These are phyloP conservation scores for Dipodascopsis tothii DNA, from an alignment of 805 yeast species.

Conservation along the genomic window DNA sequence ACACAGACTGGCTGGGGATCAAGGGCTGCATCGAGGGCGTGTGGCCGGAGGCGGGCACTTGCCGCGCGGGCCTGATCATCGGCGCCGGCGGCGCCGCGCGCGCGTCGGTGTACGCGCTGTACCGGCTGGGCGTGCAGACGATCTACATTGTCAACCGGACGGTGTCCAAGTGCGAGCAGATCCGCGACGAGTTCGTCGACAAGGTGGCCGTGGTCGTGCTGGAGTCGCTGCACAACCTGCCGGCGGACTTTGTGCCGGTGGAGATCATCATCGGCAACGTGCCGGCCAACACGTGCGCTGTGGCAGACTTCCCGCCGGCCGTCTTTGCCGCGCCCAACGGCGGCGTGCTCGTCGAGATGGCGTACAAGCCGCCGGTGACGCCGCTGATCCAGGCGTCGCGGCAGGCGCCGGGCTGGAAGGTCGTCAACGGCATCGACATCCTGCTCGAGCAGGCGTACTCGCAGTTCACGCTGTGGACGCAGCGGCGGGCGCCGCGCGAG, in stretches of 20 bases:
- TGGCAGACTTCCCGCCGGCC: conserved; percentile 3
- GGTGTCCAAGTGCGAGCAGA: conserved; percentile 54
- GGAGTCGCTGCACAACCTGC: conserved; percentile 4
- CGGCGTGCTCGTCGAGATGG: conserved; percentile 67
- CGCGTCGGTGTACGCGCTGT: conserved; percentile 85
- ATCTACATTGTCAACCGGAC: conserved; percentile 83
- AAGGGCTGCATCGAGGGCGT: conserved; percentile 68
- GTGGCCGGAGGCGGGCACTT: conserved; percentile 44
- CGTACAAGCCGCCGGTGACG: conserved; percentile 83
- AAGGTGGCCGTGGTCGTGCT: conserved; percentile 8
- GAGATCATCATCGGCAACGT: conserved; percentile 16
- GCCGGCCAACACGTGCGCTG: conserved; percentile 16
- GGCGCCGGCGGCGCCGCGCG: conserved; percentile 98
- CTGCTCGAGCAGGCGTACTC: conserved; percentile 86
- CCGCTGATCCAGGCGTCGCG: conserved; percentile 73
- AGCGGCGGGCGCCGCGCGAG: conserved; percentile 29
- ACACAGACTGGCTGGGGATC: conserved; percentile 95
- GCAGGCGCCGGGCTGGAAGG: conserved; percentile 53
- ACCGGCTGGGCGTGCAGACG: conserved; percentile 63
- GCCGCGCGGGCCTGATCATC: conserved; percentile 75
- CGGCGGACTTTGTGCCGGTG: conserved; percentile 3
- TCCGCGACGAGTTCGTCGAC: conserved; percentile 55
- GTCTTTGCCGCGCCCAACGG: conserved; percentile 4
- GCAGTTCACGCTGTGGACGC: conserved; percentile 71
- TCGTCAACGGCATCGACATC: conserved; percentile 87